Evolutionary conservation across 345 rosid genomes (phyloP), one percentile per base, ranked within the genome.

Genomic region (Balakata baccata): DNA sequence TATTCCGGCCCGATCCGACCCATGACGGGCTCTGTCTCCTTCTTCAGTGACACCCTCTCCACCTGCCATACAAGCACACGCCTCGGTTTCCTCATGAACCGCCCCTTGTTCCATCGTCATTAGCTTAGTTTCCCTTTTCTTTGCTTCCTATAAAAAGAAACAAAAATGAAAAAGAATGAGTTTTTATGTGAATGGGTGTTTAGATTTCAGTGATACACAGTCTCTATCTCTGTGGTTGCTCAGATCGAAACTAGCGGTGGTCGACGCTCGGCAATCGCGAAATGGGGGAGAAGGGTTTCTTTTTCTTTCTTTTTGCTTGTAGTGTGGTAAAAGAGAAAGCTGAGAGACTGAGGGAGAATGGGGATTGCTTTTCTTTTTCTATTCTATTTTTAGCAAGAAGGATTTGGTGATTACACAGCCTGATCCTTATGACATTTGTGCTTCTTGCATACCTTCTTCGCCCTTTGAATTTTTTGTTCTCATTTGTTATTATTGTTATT

Each of bases 181-280:
- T 37, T 10, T 23, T 53, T 53, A 6, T 57, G 61, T 57, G 61
- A 57, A 53, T 66, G 51, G 39, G 37, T 41, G 67, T 80, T 68
- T 80, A 59, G 88, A 75, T 73, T 71, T 79, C 82, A 70, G 86
- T 77, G 84, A 69, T 16, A 49, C 50, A 75, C 74, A 81, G 66
- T 78, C 71, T 61, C 45, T 39, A 37, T 72, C 58, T 25, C 25
- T 43, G 74, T 71, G 79, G 77, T 78, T 80, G 87, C 76, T 87
- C 87, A 80, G 87, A 87, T 84, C 81, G 81, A 86, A 82, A 81
- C 85, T 7, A 81, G 71, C 79, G 84, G 85, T 78, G 84, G 82
- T 64, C 84, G 96, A 87, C 90, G 93, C 90, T 88, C 86, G 87
- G 96, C 92, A 89, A 77, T 82, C 91, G 81, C 72, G 85, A 84